These are phyloP conservation scores for Glomus cerebriforme DNA, from an alignment of 192 early-diverging fungal species.

Conservation along the genomic window DNA sequence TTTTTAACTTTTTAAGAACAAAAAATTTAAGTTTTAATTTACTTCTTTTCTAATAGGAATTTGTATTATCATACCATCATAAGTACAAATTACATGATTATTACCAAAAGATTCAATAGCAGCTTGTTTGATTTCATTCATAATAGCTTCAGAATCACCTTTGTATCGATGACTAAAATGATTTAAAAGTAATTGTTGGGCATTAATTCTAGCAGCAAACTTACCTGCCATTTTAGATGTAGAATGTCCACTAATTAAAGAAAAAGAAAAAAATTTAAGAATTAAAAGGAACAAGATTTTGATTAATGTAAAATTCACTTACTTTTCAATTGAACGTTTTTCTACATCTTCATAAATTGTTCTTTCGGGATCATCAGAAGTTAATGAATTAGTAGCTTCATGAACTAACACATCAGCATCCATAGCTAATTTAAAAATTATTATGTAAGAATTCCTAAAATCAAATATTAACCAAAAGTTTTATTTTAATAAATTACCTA, in stretches of 20 bases:
- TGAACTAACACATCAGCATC: constrained; percentile 50
- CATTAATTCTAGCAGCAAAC: constrained; percentile 45
- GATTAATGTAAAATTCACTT: too few species aligned
- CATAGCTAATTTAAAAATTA: not conserved
- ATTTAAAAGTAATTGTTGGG: constrained; percentile 48
- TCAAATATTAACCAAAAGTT: too few species aligned
- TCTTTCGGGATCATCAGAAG: constrained; percentile 39
- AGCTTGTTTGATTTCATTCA: constrained; percentile 54
- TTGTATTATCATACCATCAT: not conserved
- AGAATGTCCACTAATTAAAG: constrained; percentile 57
- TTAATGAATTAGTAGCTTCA: constrained; percentile 59
- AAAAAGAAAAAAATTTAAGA: too few species aligned
- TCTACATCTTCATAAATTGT: constrained; percentile 35
- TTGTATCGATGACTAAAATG: constrained; percentile 59
- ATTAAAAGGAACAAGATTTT: too few species aligned
- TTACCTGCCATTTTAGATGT: constrained; percentile 58
- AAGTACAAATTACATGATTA: constrained; percentile 26
- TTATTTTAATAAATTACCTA: not conserved
- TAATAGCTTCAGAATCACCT: constrained; percentile 52
- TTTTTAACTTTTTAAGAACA: too few species aligned
- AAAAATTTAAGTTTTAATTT: too few species aligned
- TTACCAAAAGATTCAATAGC: constrained; percentile 48
- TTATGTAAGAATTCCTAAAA: too few species aligned
- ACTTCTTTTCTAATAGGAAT: not conserved
- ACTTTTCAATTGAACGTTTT: too few species aligned